Percentiles rank a stretch among this genome's conserved stretches.
Evolutionary conservation across 345 rosid genomes (phyloP).

Genomic region (Orychophragmus violaceus): DNA sequence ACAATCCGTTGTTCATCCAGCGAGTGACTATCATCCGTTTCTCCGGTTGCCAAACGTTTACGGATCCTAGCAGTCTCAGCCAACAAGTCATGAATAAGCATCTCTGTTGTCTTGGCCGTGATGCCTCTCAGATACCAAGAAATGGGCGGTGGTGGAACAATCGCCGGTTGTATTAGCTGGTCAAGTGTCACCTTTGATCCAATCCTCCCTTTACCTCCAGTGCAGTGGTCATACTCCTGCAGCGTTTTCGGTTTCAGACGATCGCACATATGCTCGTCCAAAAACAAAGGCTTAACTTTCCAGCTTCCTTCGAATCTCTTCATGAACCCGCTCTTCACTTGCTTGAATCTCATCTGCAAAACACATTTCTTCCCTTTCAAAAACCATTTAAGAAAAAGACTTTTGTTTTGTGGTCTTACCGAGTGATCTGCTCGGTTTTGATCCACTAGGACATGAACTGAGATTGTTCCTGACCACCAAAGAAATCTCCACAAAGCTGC

Average conservation of each 20-base stretch:
- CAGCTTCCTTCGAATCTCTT: slow-evolving; percentile 86
- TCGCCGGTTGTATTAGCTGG: slow-evolving; percentile 79
- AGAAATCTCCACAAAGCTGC: slow-evolving; percentile 90
- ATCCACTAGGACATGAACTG: slow-evolving; percentile 80
- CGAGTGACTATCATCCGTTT: slow-evolving; percentile 7
- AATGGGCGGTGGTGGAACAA: slow-evolving; percentile 80
- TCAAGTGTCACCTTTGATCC: slow-evolving; percentile 70
- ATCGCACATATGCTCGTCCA: slow-evolving; percentile 63
- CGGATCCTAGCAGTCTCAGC: slow-evolving; percentile 68
- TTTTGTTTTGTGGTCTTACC: slow-evolving; percentile 33
- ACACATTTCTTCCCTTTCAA: not conserved
- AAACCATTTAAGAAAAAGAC: not conserved
- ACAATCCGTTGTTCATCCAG: slow-evolving; percentile 7
- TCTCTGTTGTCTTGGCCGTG: slow-evolving; percentile 73
- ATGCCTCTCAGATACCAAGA: slow-evolving; percentile 96
- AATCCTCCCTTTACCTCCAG: slow-evolving; percentile 72
- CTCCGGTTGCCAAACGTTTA: slow-evolving; percentile 22
- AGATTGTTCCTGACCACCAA: slow-evolving; percentile 92
- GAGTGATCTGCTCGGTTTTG: slow-evolving; percentile 70
- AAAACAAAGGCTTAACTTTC: slow-evolving; percentile 67
- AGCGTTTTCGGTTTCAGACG: slow-evolving; percentile 63
- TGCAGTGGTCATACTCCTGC: slow-evolving; percentile 58
- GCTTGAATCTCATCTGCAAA: slow-evolving; percentile 86
- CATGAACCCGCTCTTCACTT: slow-evolving; percentile 82
- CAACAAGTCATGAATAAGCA: slow-evolving; percentile 66